A percentile compares a stretch with the other conserved stretches of the same genome.
phyloP scores from a whole-genome alignment of 192 early-diverging fungal species.

The Diversispora eburnea region DNA sequence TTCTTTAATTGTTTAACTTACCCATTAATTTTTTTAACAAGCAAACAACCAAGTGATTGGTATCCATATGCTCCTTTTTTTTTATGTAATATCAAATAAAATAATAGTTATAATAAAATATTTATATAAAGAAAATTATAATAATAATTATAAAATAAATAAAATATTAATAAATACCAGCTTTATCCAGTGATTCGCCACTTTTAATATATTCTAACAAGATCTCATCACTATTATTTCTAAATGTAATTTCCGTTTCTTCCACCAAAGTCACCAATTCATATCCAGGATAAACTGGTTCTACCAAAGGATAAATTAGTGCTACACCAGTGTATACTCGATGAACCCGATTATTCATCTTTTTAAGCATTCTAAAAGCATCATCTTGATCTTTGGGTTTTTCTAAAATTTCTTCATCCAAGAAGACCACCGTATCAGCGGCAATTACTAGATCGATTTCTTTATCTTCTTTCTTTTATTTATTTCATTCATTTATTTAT shows the following conservation, averaged over 20 bases:
- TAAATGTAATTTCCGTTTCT: slow-evolving; percentile 66
- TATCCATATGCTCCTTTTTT: slow-evolving; percentile 12
- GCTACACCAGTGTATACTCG: slow-evolving; percentile 72
- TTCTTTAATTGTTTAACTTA: neutral
- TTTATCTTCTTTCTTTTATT: slow-evolving; percentile 10
- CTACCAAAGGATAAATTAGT: slow-evolving; percentile 40
- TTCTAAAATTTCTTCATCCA: slow-evolving; percentile 68
- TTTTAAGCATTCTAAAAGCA: slow-evolving; percentile 60
- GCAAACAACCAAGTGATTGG: slow-evolving; percentile 6
- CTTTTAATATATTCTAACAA: slow-evolving; percentile 60
- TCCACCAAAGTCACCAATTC: slow-evolving; percentile 47
- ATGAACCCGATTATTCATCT: slow-evolving; percentile 62
- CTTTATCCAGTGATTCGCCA: slow-evolving; percentile 66
- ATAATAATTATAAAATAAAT: neutral
- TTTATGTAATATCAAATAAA: neutral
- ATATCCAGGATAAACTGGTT: slow-evolving; percentile 13
- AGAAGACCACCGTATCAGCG: slow-evolving; percentile 79
- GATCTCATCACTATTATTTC: slow-evolving; percentile 53
- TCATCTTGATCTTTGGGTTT: slow-evolving; percentile 64
- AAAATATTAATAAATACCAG: slow-evolving; percentile 47
- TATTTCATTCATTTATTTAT: slow-evolving; percentile 1
- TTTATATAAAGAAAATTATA: neutral
- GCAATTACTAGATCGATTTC: slow-evolving; percentile 67
- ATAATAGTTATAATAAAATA: neutral
- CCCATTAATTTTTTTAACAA: slow-evolving; percentile 28